Base-by-base conservation (phyloP, 495 filamentous ascomycete species). In the Poronia punctata region DNA sequence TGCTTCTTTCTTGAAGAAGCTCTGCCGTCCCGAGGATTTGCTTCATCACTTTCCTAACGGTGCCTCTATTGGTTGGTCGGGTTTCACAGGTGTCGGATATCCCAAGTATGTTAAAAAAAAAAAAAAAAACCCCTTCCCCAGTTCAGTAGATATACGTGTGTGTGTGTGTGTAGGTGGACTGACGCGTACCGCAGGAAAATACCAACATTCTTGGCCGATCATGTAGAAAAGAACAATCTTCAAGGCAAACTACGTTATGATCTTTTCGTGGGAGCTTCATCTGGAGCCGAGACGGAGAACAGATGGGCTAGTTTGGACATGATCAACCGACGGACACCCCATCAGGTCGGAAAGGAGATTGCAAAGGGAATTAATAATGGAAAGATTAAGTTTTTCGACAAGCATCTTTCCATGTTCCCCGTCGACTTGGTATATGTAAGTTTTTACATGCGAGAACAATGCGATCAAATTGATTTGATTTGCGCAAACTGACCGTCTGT, bases 321-420 rank as follows among this genome's bases (percentile, higher is more conserved):
- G 88, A 93, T 93, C 50, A 82, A 87, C 68, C 75, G 88, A 32
- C 75, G 88, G 4, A 72, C 74, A 46, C 88, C 88, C 31, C 88
- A 95, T 62, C 88, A 95, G 54, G 88, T 95, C 47, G 88, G 88
- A 52, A 95, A 94, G 68, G 75, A 83, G 42, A 95, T 95, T 43
- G 74, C 86, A 34, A 90, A 86, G 68, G 87, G 88, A 2, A 93
- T 95, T 63, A 95, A 95, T 56, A 78, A 79, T 46, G 88, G 87
- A 9, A 75, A 80, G 38, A 95, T 95, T 50, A 82, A 88, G 31
- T 95, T 95, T 65, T 94, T 94, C 44, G 88, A 95, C 56, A 86
- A 94, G 65, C 88, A 95, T 69, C 59, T 95, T 50, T 84, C 79
- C 63, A 94, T 93, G 87, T 95, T 95, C 61, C 88, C 88, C 17